Evolutionary conservation across 805 yeast species (phyloP), one percentile per base, ranked within the genome.

Genomic region (Saccharomyces mikatae): DNA sequence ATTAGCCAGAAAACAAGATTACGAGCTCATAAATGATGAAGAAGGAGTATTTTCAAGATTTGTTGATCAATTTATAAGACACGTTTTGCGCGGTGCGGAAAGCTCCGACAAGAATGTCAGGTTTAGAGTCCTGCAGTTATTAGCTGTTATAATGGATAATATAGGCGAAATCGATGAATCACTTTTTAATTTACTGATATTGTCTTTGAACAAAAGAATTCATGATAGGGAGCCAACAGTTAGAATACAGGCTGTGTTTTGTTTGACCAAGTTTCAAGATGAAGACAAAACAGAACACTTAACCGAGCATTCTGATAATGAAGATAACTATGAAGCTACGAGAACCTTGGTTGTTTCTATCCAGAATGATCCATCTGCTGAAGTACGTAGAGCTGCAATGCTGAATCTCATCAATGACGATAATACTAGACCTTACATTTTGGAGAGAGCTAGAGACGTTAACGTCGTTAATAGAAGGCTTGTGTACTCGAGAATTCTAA

Each of bases 361-460:
- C 61, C 85, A 82, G 62, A 80, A 85, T 63, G 99, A 92, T 70
- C 80, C 88, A 2, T 85, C 86, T 62, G 83, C 96, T 0, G 98
- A 94, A 58, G 96, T 91, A 1, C 78, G 98, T 60, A 77, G 96
- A 56, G 90, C 95, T 0, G 92, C 92, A 0, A 71, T 90, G 62
- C 72, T 86, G 47, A 87, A 89, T 65, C 67, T 92, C 31, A 81
- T 78, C 26, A 84, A 83, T 60, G 78, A 78, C 46, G 61, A 70
- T 3, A 59, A 62, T 1, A 84, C 90, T 0, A 72, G 80, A 21
- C 81, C 85, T 0, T 76, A 74, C 54, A 72, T 89, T 1, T 71
- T 90, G 36, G 94, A 86, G 64, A 78, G 97, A 55, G 96, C 96
- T 0, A 78, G 96, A 54, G 99, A 92, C 69, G 75, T 75, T 2